Evolutionary conservation across 2,329 filamentous ascomycete species (phyloP).

Genomic region (Mollisia scopiformis): DNA sequence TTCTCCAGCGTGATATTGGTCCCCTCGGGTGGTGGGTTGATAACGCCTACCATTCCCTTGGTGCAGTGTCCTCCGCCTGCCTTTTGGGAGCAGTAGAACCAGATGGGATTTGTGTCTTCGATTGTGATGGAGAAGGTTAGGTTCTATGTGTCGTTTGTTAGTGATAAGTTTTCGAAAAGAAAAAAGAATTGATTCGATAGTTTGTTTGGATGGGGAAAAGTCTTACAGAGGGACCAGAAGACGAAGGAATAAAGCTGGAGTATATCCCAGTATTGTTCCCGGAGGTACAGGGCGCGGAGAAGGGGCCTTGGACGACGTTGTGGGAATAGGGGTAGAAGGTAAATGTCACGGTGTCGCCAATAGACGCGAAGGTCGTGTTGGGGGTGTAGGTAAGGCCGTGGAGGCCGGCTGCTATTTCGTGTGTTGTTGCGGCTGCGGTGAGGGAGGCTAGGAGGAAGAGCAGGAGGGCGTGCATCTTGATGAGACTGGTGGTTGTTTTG

Average conservation of each 20-base stretch:
- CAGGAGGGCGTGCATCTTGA: too few species aligned
- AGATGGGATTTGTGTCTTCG: constrained; percentile 3
- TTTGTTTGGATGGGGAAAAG: neutral
- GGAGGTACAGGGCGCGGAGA: neutral
- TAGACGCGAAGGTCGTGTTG: neutral
- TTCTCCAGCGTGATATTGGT: neutral
- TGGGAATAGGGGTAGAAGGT: constrained; percentile 3
- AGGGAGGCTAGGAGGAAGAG: too few species aligned
- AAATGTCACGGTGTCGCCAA: constrained; percentile 4
- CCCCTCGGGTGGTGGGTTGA: neutral
- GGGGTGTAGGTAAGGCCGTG: neutral
- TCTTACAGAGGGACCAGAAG: neutral
- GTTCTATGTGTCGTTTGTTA: neutral
- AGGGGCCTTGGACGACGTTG: neutral
- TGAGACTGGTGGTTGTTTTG: too few species aligned
- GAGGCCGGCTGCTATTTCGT: neutral
- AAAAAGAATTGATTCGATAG: neutral
- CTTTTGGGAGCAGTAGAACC: constrained; percentile 6
- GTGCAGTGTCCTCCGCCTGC: neutral
- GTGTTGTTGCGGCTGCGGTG: neutral
- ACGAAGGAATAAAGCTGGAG: neutral
- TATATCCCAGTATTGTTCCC: neutral
- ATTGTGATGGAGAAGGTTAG: neutral
- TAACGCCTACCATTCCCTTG: neutral
- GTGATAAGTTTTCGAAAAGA: neutral